Evolutionary conservation across 495 filamentous ascomycete species (phyloP).

Genomic region (Chaetomium tenue): DNA sequence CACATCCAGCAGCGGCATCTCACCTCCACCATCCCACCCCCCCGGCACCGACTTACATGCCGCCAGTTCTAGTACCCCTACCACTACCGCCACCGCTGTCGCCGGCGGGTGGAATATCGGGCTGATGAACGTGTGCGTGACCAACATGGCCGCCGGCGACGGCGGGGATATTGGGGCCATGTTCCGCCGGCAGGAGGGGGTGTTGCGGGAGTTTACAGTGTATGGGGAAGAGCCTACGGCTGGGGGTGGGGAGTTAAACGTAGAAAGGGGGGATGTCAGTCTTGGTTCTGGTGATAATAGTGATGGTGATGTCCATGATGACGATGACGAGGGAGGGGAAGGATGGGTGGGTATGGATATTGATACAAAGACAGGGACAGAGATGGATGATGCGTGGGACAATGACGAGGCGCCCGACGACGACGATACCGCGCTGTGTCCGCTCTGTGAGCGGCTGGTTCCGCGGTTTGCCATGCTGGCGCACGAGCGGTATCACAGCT

Average conservation of each 20-base stretch:
- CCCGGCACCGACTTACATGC: too few relatives aligned
- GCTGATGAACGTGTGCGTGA: conserved; percentile 80
- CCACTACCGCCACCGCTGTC: background rate
- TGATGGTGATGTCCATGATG: background rate
- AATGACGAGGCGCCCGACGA: conserved; percentile 25
- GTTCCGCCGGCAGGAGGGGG: conserved; percentile 66
- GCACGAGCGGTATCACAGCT: conserved; percentile 67
- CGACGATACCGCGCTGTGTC: conserved; percentile 44
- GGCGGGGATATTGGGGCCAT: conserved; percentile 63
- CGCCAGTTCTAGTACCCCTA: too few relatives aligned
- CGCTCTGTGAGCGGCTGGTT: conserved; percentile 60
- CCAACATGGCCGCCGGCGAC: conserved; percentile 70
- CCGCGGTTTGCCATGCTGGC: conserved; percentile 71
- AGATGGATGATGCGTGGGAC: background rate
- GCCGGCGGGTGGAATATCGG: conserved; percentile 68
- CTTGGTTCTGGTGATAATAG: background rate
- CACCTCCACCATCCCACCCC: too few relatives aligned
- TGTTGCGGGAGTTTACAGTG: conserved; percentile 62
- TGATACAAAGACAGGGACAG: background rate
- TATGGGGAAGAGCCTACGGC: conserved; percentile 6
- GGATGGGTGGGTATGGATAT: background rate
- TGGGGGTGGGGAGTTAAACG: background rate
- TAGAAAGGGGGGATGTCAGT: background rate
- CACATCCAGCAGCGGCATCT: too few relatives aligned
- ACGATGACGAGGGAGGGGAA: background rate